A percentile compares a stretch with the other conserved stretches of the same genome.
Conservation (phyloP, 257 asterid genomes). For the Agastache rugosa region DNA sequence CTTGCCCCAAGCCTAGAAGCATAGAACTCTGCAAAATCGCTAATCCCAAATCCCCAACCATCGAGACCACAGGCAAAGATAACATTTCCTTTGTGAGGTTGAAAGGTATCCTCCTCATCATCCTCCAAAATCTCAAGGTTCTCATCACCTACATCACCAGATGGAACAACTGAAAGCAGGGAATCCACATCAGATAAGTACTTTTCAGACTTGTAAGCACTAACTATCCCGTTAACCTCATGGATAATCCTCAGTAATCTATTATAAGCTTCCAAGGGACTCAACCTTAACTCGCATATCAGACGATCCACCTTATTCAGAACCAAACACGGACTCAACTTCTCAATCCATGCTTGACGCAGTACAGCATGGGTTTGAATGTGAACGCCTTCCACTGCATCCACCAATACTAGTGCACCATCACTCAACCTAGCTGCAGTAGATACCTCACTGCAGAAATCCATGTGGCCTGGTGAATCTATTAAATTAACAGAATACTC, state of each 20-base stretch:
- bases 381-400: conserved; percentile 96
- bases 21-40: conserved; percentile 73
- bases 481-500: conserved; percentile 70
- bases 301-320: conserved; percentile 88
- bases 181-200: conserved; percentile 94
- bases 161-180: conserved; percentile 61
- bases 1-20: conserved; percentile 81
- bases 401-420: conserved; percentile 89
- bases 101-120: conserved; percentile 93
- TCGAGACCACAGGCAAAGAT: conserved; percentile 90
- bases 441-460: conserved; percentile 96
- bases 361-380: conserved; percentile 96
- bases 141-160: conserved; percentile 53
- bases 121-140: conserved; percentile 68
- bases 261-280: conserved; percentile 82
- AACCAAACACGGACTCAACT: conserved; percentile 78
- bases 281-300: conserved; percentile 73
- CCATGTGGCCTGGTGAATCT: conserved; percentile 99
- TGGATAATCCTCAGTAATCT: conserved; percentile 82
- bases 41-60: conserved; percentile 90
- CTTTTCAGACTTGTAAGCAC: conserved; percentile 82
- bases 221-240: conserved; percentile 90
- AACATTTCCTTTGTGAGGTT: conserved; percentile 97
- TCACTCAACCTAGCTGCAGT: conserved; percentile 97
- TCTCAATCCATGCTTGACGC: conserved; percentile 97